phyloP scores from a whole-genome alignment of 805 yeast species.

The Debaryomyces castellii region DNA sequence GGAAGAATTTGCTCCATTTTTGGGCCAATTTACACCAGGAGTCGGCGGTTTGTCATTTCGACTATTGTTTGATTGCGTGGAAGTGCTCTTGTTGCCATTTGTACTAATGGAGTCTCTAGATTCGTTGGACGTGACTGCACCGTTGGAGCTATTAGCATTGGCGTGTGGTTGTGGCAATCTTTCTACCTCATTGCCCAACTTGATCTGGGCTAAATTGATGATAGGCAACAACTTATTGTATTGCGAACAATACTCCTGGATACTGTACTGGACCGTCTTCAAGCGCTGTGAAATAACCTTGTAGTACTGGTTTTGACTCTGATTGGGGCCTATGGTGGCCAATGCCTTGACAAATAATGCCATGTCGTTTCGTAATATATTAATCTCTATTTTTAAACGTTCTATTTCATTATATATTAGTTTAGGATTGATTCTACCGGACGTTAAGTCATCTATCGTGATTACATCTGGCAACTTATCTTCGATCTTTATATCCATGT shows the following conservation, averaged over 20 bases:
- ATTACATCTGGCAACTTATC: conserved; percentile 30
- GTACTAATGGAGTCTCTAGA: not conserved
- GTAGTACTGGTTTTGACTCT: conserved; percentile 38
- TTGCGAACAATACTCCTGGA: conserved; percentile 42
- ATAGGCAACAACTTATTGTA: conserved; percentile 50
- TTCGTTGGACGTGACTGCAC: not conserved
- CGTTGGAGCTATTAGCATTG: not conserved
- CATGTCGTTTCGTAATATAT: conserved; percentile 42
- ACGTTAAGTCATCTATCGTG: conserved; percentile 43
- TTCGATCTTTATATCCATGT: conserved; percentile 4
- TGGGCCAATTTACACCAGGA: not conserved
- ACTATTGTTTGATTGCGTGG: not conserved
- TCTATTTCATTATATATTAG: conserved; percentile 46
- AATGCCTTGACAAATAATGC: conserved; percentile 34
- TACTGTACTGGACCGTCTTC: conserved; percentile 35
- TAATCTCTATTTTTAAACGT: conserved; percentile 41
- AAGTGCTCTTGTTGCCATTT: too few species aligned
- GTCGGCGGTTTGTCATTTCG: not conserved
- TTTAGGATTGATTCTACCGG: conserved; percentile 39
- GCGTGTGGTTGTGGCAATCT: conserved; percentile 26
- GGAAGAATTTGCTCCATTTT: conserved; percentile 1
- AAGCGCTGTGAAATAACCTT: conserved; percentile 35
- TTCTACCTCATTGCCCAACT: conserved; percentile 51
- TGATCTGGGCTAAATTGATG: conserved; percentile 49
- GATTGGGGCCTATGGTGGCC: conserved; percentile 30